Conservation (phyloP, 2,329 filamentous ascomycete species). For the Aspergillus awamori region DNA sequence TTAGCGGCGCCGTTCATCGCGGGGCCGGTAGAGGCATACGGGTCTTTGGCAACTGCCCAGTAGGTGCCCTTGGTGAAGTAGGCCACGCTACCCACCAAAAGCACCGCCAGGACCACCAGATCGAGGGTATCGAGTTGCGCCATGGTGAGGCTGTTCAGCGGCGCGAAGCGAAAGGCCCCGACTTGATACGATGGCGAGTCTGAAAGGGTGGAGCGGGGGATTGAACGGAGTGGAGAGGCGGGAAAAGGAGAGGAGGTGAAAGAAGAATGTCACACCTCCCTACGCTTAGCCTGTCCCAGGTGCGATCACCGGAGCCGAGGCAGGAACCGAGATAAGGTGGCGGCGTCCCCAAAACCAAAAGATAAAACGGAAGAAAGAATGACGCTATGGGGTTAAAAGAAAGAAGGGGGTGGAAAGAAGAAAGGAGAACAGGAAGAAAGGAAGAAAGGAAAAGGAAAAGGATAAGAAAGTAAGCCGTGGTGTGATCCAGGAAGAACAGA, state of each 20-base stretch:
- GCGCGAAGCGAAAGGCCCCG: slow-evolving; percentile 4
- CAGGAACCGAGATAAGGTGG: slow-evolving; percentile 1
- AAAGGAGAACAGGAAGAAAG: slow-evolving; percentile 12
- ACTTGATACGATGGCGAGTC: not conserved
- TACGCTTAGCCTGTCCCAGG: slow-evolving; percentile 8
- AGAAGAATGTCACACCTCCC: slow-evolving; percentile 13
- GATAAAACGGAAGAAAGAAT: slow-evolving; percentile 10
- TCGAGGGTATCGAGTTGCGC: slow-evolving; percentile 96
- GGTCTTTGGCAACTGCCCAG: slow-evolving; percentile 80
- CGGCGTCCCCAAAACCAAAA: slow-evolving; percentile 3
- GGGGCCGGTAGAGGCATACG: slow-evolving; percentile 73
- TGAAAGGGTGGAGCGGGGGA: slow-evolving; percentile 1
- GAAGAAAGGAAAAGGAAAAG: slow-evolving; percentile 15
- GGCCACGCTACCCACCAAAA: slow-evolving; percentile 83
- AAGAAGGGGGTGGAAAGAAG: slow-evolving; percentile 12
- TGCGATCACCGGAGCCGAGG: slow-evolving; percentile 10
- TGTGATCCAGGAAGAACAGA: slow-evolving; percentile 21
- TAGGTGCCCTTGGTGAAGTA: slow-evolving; percentile 98
- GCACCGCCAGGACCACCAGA: slow-evolving; percentile 81
- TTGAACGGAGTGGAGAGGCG: slow-evolving; percentile 12
- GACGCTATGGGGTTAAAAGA: slow-evolving; percentile 5
- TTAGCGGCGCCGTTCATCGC: slow-evolving; percentile 67
- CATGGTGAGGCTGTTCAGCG: slow-evolving; percentile 57
- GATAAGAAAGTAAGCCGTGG: slow-evolving; percentile 22
- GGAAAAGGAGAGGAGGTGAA: slow-evolving; percentile 8